Evolutionary conservation across 805 yeast genomes (phyloP).

Genomic region (Nakazawaea sp.): DNA sequence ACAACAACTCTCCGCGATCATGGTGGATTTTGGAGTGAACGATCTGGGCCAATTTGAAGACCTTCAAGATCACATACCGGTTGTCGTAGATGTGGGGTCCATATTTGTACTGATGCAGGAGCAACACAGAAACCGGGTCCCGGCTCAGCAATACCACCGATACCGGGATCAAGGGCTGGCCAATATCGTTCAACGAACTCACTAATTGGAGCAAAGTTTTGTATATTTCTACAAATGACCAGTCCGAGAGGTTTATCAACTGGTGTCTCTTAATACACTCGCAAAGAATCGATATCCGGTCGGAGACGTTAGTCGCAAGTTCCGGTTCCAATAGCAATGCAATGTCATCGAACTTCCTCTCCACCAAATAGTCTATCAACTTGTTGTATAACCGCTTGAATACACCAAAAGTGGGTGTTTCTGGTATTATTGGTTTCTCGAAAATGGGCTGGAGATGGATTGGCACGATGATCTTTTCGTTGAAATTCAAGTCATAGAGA

Average conservation of each 20-base stretch:
- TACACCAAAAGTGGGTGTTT: slow-evolving; percentile 20
- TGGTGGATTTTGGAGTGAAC: slow-evolving; percentile 19
- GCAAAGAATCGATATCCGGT: slow-evolving; percentile 35
- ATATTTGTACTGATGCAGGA: slow-evolving; percentile 14
- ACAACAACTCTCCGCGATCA: slow-evolving; percentile 22
- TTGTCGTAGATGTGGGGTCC: slow-evolving; percentile 17
- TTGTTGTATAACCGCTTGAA: slow-evolving; percentile 27
- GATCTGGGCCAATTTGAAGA: slow-evolving; percentile 28
- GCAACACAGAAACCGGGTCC: slow-evolving; percentile 12
- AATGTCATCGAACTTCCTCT: slow-evolving; percentile 3
- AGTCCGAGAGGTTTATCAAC: slow-evolving; percentile 44
- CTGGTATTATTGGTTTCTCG: slow-evolving; percentile 21
- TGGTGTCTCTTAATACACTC: slow-evolving; percentile 43
- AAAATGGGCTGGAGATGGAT: slow-evolving; percentile 26
- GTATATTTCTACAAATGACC: slow-evolving; percentile 37
- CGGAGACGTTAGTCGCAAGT: not conserved
- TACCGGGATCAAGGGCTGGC: slow-evolving; percentile 22
- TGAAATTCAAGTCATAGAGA: slow-evolving; percentile 52
- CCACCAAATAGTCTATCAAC: slow-evolving; percentile 21
- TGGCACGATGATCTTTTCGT: slow-evolving; percentile 44
- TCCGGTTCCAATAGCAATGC: not conserved
- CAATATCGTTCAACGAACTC: slow-evolving; percentile 19
- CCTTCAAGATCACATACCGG: slow-evolving; percentile 34
- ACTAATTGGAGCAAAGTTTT: slow-evolving; percentile 22
- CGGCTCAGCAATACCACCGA: slow-evolving; percentile 11